phyloP scores from a whole-genome alignment of 1,139 yeast species.

The Lodderomyces jiufengensis region DNA sequence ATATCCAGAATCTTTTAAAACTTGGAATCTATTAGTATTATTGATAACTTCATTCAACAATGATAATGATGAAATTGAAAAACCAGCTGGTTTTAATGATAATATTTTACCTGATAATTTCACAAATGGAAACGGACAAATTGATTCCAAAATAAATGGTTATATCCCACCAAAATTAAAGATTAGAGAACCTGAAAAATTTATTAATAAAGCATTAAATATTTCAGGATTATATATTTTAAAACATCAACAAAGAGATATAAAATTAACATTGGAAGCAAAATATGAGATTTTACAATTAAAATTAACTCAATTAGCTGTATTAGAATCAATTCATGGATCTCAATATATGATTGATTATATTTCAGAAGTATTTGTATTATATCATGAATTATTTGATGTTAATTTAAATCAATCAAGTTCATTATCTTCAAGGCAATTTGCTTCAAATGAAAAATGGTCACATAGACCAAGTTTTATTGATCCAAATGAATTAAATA shows the following conservation, averaged over 20 bases:
- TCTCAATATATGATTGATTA: slow-evolving; percentile 58
- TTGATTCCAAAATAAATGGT: slow-evolving; percentile 1
- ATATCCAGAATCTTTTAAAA: slow-evolving; percentile 43
- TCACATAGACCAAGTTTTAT: slow-evolving; percentile 48
- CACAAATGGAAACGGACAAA: slow-evolving; percentile 7
- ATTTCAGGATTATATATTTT: slow-evolving; percentile 39
- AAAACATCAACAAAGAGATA: slow-evolving; percentile 28
- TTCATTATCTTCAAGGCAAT: slow-evolving; percentile 11
- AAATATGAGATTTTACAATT: slow-evolving; percentile 64
- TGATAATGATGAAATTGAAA: slow-evolving; percentile 20
- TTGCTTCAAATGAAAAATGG: slow-evolving; percentile 26
- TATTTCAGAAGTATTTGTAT: slow-evolving; percentile 61
- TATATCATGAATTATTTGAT: slow-evolving; percentile 55
- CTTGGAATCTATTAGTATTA: slow-evolving; percentile 44
- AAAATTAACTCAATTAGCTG: slow-evolving; percentile 71
- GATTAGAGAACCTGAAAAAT: slow-evolving; percentile 33
- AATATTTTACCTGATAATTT: slow-evolving; percentile 9
- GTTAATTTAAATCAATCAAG: slow-evolving; percentile 19
- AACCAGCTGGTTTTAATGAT: slow-evolving; percentile 11
- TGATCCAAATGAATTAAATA: slow-evolving; percentile 24
- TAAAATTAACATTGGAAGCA: slow-evolving; percentile 30
- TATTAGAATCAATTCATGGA: slow-evolving; percentile 64
- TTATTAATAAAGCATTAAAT: slow-evolving; percentile 41
- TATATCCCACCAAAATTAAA: slow-evolving; percentile 6
- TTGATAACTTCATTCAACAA: slow-evolving; percentile 28